Conservation (phyloP, 164 flowering plant genomes). For the Aristolochia fimbriata region DNA sequence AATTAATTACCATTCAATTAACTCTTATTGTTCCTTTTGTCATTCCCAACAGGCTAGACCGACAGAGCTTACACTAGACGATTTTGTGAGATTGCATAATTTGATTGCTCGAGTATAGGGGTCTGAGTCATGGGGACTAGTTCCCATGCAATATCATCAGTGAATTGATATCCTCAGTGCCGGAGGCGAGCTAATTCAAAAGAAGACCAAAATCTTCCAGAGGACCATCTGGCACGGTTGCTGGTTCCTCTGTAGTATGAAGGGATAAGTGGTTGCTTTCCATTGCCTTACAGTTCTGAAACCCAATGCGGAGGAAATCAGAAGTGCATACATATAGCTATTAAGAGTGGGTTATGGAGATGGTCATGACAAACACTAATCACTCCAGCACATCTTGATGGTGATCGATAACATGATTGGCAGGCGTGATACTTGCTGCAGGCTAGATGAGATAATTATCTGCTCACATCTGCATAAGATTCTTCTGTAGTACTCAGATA, state of each 20-base stretch:
- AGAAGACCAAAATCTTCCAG: too few species aligned
- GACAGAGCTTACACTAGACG: constrained; percentile 76
- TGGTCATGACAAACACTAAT: too few species aligned
- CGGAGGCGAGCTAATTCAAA: too few species aligned
- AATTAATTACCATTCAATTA: not conserved
- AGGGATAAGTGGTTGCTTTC: too few species aligned
- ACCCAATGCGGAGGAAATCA: too few species aligned
- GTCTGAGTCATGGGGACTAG: not conserved
- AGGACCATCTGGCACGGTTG: too few species aligned
- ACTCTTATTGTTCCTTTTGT: not conserved
- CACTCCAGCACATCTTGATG: constrained; percentile 90
- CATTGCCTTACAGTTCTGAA: too few species aligned
- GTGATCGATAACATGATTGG: constrained; percentile 92
- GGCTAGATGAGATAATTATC: not conserved
- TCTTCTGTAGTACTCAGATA: constrained; percentile 65
- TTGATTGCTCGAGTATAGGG: constrained; percentile 28
- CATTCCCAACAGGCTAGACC: constrained; percentile 66
- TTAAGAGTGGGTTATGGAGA: too few species aligned
- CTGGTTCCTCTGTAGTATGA: too few species aligned
- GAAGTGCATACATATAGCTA: constrained; percentile 2
- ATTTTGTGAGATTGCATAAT: constrained; percentile 80
- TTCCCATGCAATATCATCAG: too few species aligned
- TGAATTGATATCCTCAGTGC: too few species aligned
- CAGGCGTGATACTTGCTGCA: constrained; percentile 34
- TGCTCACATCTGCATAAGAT: not conserved